phyloP scores from a whole-genome alignment of 805 yeast species.

The Tetrapisispora phaffii region DNA sequence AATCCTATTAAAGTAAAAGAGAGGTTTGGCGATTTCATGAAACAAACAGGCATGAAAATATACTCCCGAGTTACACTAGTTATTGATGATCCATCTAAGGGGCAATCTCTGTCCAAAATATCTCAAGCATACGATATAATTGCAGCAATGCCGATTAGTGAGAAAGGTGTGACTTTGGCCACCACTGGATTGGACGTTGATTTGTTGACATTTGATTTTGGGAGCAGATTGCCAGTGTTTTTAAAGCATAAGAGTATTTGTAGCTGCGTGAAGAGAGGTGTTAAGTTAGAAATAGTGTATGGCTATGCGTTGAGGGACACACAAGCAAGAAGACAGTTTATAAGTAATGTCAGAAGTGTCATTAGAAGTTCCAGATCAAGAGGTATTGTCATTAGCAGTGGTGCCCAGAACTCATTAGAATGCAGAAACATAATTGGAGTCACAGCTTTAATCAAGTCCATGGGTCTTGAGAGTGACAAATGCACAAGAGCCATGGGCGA shows the following conservation, averaged over 20 bases:
- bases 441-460: slow-evolving; percentile 48
- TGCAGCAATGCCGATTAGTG: slow-evolving; percentile 72
- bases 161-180: slow-evolving; percentile 66
- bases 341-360: slow-evolving; percentile 63
- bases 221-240: slow-evolving; percentile 58
- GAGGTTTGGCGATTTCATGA: slow-evolving; percentile 22
- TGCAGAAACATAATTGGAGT: slow-evolving; percentile 64
- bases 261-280: slow-evolving; percentile 73
- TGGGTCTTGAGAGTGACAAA: slow-evolving; percentile 61
- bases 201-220: slow-evolving; percentile 61
- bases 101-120: slow-evolving; percentile 39
- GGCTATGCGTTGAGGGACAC: slow-evolving; percentile 37
- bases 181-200: slow-evolving; percentile 74
- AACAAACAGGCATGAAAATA: slow-evolving; percentile 35
- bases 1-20: slow-evolving; percentile 33
- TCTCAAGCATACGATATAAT: slow-evolving; percentile 57
- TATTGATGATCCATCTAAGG: slow-evolving; percentile 68
- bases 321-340: slow-evolving; percentile 47
- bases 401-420: slow-evolving; percentile 48
- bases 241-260: slow-evolving; percentile 78
- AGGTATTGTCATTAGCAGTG: slow-evolving; percentile 73
- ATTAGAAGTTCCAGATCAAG: slow-evolving; percentile 72
- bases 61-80: slow-evolving; percentile 67
- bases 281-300: slow-evolving; percentile 72
- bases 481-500: slow-evolving; percentile 50